A percentile compares a stretch with the other conserved stretches of the same genome.
These are phyloP conservation scores for Rhodotorula sp. DNA, from an alignment of 1,284 basidiomycete species.

Conservation along the genomic window DNA sequence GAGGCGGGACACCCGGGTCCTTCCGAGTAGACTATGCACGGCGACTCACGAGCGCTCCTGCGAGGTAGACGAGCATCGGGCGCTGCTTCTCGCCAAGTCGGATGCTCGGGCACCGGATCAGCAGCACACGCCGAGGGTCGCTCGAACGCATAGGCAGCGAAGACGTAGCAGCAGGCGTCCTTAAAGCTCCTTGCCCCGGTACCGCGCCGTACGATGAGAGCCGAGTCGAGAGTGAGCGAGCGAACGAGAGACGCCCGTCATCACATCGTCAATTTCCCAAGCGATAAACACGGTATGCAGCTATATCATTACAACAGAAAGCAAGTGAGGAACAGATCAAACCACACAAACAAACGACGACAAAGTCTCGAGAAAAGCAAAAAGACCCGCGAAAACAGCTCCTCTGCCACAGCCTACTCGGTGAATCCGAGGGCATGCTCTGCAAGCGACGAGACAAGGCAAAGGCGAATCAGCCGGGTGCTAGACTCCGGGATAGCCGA, in stretches of 20 bases:
- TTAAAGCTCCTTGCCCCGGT: no score
- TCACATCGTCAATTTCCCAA: no score
- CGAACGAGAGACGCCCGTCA: no score
- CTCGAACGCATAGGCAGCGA: constrained; percentile 15
- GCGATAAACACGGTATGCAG: no score
- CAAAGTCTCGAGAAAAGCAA: no score
- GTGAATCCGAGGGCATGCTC: constrained; percentile 7
- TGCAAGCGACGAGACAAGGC: not conserved
- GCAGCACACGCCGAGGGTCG: constrained; percentile 43
- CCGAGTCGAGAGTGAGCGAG: no score
- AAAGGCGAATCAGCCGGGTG: not conserved
- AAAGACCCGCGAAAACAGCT: not conserved
- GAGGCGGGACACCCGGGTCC: no score
- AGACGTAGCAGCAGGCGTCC: not conserved
- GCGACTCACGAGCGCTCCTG: constrained; percentile 72
- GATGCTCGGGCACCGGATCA: constrained; percentile 41
- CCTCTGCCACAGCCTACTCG: not conserved
- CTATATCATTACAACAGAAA: no score
- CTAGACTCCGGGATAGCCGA: no score
- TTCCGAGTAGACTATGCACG: constrained; percentile 47
- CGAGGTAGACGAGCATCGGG: constrained; percentile 82
- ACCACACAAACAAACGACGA: no score
- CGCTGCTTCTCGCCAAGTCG: constrained; percentile 54
- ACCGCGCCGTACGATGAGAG: no score
- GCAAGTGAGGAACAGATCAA: no score